Conservation (phyloP, 106 monocot species). For the Dioscorea dumetorum region DNA sequence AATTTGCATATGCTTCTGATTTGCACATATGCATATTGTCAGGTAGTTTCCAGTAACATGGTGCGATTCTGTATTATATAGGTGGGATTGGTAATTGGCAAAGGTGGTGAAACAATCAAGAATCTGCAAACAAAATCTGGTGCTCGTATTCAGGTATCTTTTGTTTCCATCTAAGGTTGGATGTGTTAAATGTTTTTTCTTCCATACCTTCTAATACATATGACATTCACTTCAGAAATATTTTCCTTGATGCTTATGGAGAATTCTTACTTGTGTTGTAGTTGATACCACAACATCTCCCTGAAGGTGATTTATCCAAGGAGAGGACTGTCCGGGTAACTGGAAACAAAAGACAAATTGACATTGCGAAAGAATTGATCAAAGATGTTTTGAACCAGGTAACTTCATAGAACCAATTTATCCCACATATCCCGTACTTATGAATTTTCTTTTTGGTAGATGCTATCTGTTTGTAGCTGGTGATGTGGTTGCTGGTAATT, state of each 20-base stretch:
- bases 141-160: slow-evolving; percentile 83
- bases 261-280: slow-evolving; percentile 14
- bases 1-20: neutral
- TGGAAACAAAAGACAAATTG: slow-evolving; percentile 83
- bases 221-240: no score
- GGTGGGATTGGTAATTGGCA: slow-evolving; percentile 89
- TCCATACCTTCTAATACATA: no score
- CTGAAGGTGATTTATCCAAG: slow-evolving; percentile 73
- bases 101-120: slow-evolving; percentile 92
- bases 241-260: neutral
- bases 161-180: neutral
- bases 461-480: no score
- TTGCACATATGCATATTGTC: neutral
- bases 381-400: slow-evolving; percentile 87
- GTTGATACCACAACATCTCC: slow-evolving; percentile 82
- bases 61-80: slow-evolving; percentile 8
- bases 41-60: no score
- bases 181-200: neutral
- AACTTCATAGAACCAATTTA: neutral
- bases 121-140: slow-evolving; percentile 69
- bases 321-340: slow-evolving; percentile 75
- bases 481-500: no score
- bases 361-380: slow-evolving; percentile 71
- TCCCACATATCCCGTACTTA: neutral
- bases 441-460: neutral